Conservation (phyloP, 139 green algal species). For the Axilococcus clingmanii region DNA sequence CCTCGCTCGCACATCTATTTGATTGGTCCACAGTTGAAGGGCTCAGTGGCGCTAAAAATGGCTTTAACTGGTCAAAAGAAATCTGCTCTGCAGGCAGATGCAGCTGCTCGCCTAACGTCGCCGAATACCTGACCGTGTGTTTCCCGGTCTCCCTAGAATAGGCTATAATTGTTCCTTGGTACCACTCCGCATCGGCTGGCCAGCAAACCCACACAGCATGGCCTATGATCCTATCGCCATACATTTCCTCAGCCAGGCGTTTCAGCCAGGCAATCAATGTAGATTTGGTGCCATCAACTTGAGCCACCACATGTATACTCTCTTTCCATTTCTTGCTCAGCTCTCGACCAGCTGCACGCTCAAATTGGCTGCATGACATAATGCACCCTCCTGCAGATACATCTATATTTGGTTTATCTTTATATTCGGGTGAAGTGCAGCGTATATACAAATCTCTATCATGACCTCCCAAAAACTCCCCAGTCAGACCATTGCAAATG, state of each 20-base stretch:
- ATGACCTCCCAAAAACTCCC: slow-evolving; percentile 24
- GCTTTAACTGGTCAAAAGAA: slow-evolving; percentile 13
- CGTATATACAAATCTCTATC: slow-evolving; percentile 20
- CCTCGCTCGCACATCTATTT: too few relatives aligned
- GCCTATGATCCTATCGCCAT: slow-evolving; percentile 10
- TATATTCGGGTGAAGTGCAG: slow-evolving; percentile 16
- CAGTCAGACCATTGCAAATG: slow-evolving; percentile 22
- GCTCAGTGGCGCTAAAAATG: background rate
- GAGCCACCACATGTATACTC: slow-evolving; percentile 27
- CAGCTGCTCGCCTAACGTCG: slow-evolving; percentile 20
- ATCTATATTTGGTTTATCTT: slow-evolving; percentile 17
- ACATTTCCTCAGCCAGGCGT: slow-evolving; percentile 5
- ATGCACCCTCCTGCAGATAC: slow-evolving; percentile 21
- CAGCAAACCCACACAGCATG: slow-evolving; percentile 21
- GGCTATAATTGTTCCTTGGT: slow-evolving; percentile 15
- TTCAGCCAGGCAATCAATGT: slow-evolving; percentile 26
- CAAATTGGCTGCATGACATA: slow-evolving; percentile 30
- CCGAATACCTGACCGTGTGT: slow-evolving; percentile 19
- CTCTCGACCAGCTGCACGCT: slow-evolving; percentile 20
- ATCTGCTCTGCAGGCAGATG: slow-evolving; percentile 24
- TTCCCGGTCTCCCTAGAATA: slow-evolving; percentile 23
- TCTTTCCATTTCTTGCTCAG: slow-evolving; percentile 36
- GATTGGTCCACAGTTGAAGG: too few relatives aligned
- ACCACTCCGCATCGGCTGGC: slow-evolving; percentile 19
- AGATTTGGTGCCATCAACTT: slow-evolving; percentile 17